Conservation (phyloP, 2,329 filamentous ascomycete species). For the Fusarium stilboides region DNA sequence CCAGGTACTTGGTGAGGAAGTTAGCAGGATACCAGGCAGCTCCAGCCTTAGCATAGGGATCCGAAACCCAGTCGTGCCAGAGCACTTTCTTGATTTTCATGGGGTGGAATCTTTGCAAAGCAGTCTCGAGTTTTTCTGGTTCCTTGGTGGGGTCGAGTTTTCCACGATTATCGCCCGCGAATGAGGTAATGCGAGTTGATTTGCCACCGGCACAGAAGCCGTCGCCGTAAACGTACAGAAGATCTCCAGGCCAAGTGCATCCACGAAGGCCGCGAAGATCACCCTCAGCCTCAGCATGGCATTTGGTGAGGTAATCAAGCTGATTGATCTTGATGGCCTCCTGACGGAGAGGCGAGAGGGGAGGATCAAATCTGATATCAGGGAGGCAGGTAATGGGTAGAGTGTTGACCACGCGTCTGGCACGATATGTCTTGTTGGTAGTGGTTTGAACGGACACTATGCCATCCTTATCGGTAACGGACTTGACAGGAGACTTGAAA, state of each 20-base stretch:
- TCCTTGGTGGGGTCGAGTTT: too few species aligned
- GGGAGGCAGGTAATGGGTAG: constrained; percentile 39
- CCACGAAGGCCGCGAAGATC: not conserved
- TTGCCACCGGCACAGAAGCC: too few species aligned
- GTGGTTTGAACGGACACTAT: constrained; percentile 5
- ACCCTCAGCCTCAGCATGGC: constrained; percentile 38
- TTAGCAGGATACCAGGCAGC: constrained; percentile 37
- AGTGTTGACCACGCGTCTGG: not conserved
- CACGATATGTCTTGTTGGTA: constrained; percentile 14
- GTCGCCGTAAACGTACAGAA: too few species aligned
- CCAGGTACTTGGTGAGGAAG: constrained; percentile 46
- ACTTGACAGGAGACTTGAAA: too few species aligned
- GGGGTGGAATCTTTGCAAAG: not conserved
- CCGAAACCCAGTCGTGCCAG: constrained; percentile 49
- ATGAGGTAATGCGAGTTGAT: too few species aligned
- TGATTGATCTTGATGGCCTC: constrained; percentile 38
- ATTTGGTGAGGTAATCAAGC: constrained; percentile 37
- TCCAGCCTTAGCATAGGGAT: constrained; percentile 45
- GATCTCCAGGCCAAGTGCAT: too few species aligned
- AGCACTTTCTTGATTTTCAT: not conserved
- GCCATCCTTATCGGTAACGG: too few species aligned
- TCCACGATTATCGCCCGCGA: too few species aligned
- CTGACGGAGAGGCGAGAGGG: constrained; percentile 34
- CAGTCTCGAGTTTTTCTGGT: too few species aligned
- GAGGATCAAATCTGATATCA: constrained; percentile 37